Conservation (phyloP, 768 basidiomycete genomes). For the Holtermannia corniformis region DNA sequence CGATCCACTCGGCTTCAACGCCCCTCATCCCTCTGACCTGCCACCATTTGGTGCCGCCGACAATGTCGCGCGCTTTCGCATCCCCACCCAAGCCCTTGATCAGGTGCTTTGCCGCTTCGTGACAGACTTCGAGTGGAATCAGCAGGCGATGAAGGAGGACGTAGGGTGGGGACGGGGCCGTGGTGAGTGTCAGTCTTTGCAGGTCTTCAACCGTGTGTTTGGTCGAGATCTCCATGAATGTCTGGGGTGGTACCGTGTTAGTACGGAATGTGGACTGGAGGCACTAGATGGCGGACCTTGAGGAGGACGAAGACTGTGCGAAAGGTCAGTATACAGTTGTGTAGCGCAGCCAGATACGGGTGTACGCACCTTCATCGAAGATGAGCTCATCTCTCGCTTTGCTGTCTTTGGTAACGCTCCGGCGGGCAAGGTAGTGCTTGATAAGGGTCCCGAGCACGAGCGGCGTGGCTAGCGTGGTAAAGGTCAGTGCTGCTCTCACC, state of each 20-base stretch:
- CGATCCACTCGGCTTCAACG: conserved; percentile 79
- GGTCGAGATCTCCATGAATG: conserved; percentile 65
- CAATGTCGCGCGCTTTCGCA: conserved; percentile 57
- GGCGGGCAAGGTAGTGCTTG: conserved; percentile 70
- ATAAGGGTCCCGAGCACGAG: conserved; percentile 52
- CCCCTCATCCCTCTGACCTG: conserved; percentile 80
- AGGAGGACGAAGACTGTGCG: conserved; percentile 60
- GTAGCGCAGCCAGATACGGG: neutral
- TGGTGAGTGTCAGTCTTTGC: conserved; percentile 63
- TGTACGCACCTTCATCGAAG: conserved; percentile 56
- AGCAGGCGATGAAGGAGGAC: conserved; percentile 61
- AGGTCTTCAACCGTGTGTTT: conserved; percentile 73
- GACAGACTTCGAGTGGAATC: conserved; percentile 66
- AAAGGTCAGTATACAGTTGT: neutral
- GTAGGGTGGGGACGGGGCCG: conserved; percentile 77
- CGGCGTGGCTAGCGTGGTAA: conserved; percentile 26
- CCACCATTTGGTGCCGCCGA: conserved; percentile 96
- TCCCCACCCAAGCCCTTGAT: conserved; percentile 72
- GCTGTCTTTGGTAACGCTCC: conserved; percentile 37
- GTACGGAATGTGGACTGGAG: neutral
- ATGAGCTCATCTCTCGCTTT: conserved; percentile 63
- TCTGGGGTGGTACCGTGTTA: conserved; percentile 38
- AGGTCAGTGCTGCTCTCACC: too few relatives aligned
- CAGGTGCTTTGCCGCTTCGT: conserved; percentile 61
- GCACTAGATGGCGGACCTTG: conserved; percentile 31